Evolutionary conservation across 352 stramenopile genomes (phyloP), one percentile per base, ranked within the genome.

Genomic region (Poterioochromonas sp.): DNA sequence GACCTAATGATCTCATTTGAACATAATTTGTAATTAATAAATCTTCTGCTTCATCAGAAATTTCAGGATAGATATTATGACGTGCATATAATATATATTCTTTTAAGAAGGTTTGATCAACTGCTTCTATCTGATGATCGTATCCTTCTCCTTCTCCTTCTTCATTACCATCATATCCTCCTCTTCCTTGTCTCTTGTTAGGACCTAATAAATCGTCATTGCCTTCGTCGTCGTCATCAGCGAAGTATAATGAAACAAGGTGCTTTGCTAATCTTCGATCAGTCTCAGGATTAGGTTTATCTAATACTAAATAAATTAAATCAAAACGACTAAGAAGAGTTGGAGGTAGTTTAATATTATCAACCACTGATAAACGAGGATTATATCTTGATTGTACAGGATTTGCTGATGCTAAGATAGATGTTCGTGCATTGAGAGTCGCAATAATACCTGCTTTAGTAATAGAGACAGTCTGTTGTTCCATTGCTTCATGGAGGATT

Each of bases 271-370:
- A 84, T 76, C 93, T 88, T 12, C 94, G 88, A 83, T 99, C 96
- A 29, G 88, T 91, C 77, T 96, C 93, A 2, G 88, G 81, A 74
- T 97, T 91, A 0, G 94, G 92, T 32, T 22, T 5, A 85, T 99
- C 96, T 43, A 99, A 87, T 81, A 99, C 97, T 29, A 99, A 87
- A 83, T 99, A 99, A 81, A 99, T 99, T 73, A 99, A 89, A 84
- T 99, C 62, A 81, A 99, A 99, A 51, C 96, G 91, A 79, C 90
- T 97, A 2, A 99, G 86, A 39, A 99, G 86, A 32, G 96, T 99
- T 0, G 95, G 95, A 29, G 96, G 86, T 60, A 99, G 92, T 82
- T 98, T 93, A 71, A 99, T 95, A 83, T 99, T 99, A 77, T 99
- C 93, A 47, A 98, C 93, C 44, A 99, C 95, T 40, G 88, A 97